A percentile compares a stretch with the other conserved stretches of the same genome.
These are phyloP conservation scores for Bolboschoenus planiculmis DNA, from an alignment of 176 grass and related monocot species.

Conservation along the genomic window DNA sequence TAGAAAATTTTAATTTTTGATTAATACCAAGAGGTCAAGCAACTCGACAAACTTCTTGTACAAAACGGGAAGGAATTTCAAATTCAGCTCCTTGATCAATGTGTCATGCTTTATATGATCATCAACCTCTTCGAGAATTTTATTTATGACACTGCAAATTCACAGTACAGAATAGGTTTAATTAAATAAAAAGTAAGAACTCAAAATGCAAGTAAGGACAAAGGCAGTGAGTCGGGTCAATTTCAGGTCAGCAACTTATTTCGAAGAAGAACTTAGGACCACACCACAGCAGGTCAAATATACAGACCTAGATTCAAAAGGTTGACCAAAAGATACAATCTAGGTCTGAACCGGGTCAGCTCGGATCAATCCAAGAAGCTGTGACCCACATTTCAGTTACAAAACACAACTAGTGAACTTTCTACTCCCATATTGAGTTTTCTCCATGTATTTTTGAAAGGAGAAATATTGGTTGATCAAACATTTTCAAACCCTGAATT, in stretches of 20 bases:
- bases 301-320: neutral
- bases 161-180: neutral
- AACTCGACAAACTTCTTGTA: slow-evolving; percentile 72
- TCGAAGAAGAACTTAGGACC: neutral
- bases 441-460: neutral
- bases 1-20: slow-evolving; percentile 21
- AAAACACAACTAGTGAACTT: neutral
- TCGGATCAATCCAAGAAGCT: neutral
- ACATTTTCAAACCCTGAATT: neutral
- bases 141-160: slow-evolving; percentile 56
- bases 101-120: slow-evolving; percentile 18
- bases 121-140: slow-evolving; percentile 59
- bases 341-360: neutral
- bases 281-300: neutral
- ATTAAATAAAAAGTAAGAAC: neutral
- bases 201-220: neutral
- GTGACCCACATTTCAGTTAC: neutral
- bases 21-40: slow-evolving; percentile 70
- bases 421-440: neutral
- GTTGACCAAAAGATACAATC: neutral
- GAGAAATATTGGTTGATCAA: neutral
- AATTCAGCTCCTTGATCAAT: slow-evolving; percentile 50
- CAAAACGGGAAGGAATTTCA: slow-evolving; percentile 67
- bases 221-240: neutral
- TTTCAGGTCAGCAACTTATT: neutral